A percentile compares a stretch with the other conserved stretches of the same genome.
phyloP scores from a whole-genome alignment of 2,329 filamentous ascomycete genomes.

The Penicillium rolfsii region DNA sequence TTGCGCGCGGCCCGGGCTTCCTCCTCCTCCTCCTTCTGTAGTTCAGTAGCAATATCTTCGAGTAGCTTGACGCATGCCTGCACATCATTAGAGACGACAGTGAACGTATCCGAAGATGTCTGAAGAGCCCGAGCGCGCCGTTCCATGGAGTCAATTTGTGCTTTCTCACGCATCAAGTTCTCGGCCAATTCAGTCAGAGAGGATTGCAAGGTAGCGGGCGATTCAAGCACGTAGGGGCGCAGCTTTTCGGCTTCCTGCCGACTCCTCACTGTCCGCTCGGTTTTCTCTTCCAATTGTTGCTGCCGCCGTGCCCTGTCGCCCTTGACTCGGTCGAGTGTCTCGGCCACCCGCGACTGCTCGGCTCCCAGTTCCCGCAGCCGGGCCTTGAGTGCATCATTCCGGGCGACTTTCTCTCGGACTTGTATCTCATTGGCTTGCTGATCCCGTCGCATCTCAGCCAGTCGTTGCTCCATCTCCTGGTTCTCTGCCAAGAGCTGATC shows the following conservation, averaged over 20 bases:
- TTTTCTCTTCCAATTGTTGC: slow-evolving; percentile 56
- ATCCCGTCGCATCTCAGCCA: slow-evolving; percentile 80
- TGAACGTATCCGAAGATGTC: slow-evolving; percentile 88
- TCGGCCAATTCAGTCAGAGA: slow-evolving; percentile 80
- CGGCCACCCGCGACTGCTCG: slow-evolving; percentile 79
- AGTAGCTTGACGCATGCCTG: slow-evolving; percentile 85
- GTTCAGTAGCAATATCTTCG: slow-evolving; percentile 81
- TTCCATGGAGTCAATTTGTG: slow-evolving; percentile 85
- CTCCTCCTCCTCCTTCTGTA: slow-evolving; percentile 90
- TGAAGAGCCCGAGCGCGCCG: slow-evolving; percentile 85
- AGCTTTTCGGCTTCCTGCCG: slow-evolving; percentile 88
- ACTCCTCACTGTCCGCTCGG: slow-evolving; percentile 61
- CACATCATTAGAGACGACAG: slow-evolving; percentile 81
- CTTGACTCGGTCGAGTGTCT: slow-evolving; percentile 81
- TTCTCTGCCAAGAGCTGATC: slow-evolving; percentile 85
- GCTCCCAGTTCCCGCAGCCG: slow-evolving; percentile 77
- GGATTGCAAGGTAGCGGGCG: slow-evolving; percentile 78
- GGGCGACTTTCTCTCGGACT: slow-evolving; percentile 79
- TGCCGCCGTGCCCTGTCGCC: slow-evolving; percentile 78
- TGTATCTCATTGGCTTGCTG: slow-evolving; percentile 78
- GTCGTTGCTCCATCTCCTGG: slow-evolving; percentile 77
- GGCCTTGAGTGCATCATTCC: slow-evolving; percentile 86
- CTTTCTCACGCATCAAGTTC: slow-evolving; percentile 75
- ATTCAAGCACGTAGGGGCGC: slow-evolving; percentile 88
- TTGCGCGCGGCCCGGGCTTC: slow-evolving; percentile 77